Conservation (phyloP, 805 yeast species). For the Schwanniomyces sp. region DNA sequence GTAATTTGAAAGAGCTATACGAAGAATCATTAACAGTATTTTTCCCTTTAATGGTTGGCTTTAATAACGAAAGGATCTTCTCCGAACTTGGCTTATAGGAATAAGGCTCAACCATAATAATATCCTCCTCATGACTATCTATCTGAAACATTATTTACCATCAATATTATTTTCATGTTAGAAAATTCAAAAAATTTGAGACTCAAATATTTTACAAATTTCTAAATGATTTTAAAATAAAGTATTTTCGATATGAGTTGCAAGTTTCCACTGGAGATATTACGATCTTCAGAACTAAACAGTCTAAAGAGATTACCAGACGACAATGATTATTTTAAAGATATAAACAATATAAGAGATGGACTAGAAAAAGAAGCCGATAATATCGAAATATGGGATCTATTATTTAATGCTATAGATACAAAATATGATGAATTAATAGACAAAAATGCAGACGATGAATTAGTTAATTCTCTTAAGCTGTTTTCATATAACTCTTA, state of each 20-base stretch:
- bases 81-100: conserved; percentile 4
- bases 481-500: conserved; percentile 14
- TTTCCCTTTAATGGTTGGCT: neutral
- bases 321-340: neutral
- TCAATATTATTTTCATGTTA: neutral
- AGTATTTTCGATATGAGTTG: neutral
- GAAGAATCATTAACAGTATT: neutral
- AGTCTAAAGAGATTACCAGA: neutral
- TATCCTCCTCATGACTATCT: neutral
- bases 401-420: conserved; percentile 29
- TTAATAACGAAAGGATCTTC: conserved; percentile 11
- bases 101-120: conserved; percentile 10
- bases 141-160: neutral
- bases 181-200: neutral
- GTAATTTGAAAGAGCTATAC: conserved; percentile 8
- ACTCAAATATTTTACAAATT: neutral
- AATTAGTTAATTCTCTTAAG: conserved; percentile 17
- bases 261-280: neutral
- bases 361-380: conserved; percentile 18
- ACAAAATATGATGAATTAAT: conserved; percentile 15
- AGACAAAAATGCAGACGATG: conserved; percentile 6
- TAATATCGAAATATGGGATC: conserved; percentile 41
- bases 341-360: neutral
- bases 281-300: neutral
- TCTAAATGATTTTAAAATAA: neutral